Percentiles rank a stretch among this genome's conserved stretches.
Evolutionary conservation across 2,329 filamentous ascomycete genomes (phyloP).

Genomic region (Diaporthe amygdali): DNA sequence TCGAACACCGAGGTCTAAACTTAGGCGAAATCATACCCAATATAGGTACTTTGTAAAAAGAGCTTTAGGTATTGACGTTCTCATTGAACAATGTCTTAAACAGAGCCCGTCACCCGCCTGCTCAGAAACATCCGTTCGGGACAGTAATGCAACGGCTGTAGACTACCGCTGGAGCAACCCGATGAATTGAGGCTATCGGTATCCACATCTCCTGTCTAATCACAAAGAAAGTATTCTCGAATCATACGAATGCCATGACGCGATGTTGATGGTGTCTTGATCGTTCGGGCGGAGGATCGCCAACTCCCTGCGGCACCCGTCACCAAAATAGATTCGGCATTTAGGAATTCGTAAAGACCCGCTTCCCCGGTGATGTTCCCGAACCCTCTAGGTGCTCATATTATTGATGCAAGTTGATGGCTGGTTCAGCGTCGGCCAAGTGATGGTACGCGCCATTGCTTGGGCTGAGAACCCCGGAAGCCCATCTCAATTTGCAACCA

Average conservation of each 20-base stretch:
- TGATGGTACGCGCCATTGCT: background rate
- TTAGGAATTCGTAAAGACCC: background rate
- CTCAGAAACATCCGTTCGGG: background rate
- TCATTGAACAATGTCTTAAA: background rate
- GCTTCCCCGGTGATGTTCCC: background rate
- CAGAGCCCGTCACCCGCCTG: background rate
- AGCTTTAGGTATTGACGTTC: background rate
- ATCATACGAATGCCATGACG: background rate
- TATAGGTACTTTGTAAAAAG: background rate
- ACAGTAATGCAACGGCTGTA: background rate
- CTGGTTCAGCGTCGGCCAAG: background rate
- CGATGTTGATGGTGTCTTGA: background rate
- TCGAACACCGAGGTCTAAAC: background rate
- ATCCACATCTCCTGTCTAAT: background rate
- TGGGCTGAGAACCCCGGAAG: background rate
- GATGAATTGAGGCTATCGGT: background rate
- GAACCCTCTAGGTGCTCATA: too few species aligned
- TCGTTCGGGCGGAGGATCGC: background rate
- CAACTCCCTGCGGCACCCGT: background rate
- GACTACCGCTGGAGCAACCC: background rate
- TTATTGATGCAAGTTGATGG: background rate
- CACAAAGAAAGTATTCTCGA: background rate
- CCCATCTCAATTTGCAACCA: too few species aligned
- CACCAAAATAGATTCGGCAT: background rate
- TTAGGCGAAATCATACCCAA: background rate